Conservation (phyloP, 1,284 basidiomycete species). For the Malassezia dermatis region DNA sequence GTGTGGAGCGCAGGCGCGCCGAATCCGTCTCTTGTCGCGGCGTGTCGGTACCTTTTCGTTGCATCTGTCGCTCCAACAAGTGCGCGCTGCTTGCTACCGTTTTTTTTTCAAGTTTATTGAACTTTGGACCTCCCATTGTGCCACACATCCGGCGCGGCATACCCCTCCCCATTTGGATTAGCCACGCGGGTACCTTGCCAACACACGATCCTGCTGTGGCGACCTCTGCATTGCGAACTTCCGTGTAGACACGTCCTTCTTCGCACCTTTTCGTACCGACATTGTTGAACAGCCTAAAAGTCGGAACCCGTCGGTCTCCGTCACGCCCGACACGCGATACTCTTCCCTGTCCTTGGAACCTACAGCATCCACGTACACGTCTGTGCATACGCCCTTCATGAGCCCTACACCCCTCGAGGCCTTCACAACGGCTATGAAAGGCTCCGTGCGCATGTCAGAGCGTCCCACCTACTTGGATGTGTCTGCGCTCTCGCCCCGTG, state of each 20-base stretch:
- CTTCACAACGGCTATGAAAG: not conserved
- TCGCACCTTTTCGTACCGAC: not conserved
- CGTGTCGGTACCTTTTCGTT: not conserved
- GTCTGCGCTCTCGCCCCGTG: slow-evolving; percentile 43
- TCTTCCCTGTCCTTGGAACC: not conserved
- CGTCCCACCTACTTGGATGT: slow-evolving; percentile 24
- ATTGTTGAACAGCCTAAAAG: not conserved
- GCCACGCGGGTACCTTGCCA: not conserved
- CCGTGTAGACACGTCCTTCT: not conserved
- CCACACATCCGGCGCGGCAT: not conserved
- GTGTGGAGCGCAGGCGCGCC: not conserved
- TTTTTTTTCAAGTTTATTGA: not conserved
- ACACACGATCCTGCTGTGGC: not conserved
- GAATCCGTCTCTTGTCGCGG: not conserved
- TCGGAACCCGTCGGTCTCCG: not conserved
- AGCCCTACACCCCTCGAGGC: not conserved
- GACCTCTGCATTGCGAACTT: not conserved
- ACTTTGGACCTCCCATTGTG: not conserved
- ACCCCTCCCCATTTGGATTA: not conserved
- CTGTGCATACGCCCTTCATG: not conserved
- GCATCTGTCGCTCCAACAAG: not conserved
- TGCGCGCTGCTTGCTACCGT: not conserved
- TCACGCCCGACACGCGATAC: not conserved
- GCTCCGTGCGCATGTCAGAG: not conserved
- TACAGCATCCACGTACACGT: not conserved